Percentiles rank a stretch among this genome's conserved stretches.
phyloP scores from a whole-genome alignment of 192 early-diverging fungal genomes.

The Diversispora epigaea region DNA sequence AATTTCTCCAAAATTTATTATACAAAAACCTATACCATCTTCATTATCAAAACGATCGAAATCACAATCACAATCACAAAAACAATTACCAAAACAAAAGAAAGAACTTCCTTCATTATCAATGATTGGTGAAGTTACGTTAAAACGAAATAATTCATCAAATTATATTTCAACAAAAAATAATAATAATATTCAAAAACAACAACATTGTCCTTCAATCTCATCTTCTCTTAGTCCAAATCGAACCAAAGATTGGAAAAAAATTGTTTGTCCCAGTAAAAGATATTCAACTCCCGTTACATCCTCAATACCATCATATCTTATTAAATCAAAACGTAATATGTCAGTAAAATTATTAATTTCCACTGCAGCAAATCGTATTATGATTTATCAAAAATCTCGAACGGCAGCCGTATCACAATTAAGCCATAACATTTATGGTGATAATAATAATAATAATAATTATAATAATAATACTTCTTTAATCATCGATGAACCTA shows the following conservation, averaged over 20 bases:
- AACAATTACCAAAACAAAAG: no score
- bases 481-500: neutral
- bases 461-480: neutral
- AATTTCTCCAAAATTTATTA: neutral
- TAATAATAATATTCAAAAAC: neutral
- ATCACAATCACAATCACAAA: no score
- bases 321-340: neutral
- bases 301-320: no score
- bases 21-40: no score
- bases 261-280: neutral
- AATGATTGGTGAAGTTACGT: neutral
- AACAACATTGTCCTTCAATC: neutral
- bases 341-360: neutral
- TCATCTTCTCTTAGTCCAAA: neutral
- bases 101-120: no score
- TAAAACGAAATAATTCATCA: neutral
- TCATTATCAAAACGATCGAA: no score
- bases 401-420: no score
- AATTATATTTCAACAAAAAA: neutral
- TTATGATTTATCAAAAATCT: neutral
- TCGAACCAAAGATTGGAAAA: neutral
- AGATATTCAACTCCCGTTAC: neutral
- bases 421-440: no score
- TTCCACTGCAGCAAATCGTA: neutral
- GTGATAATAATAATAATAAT: no score